These are phyloP conservation scores for Rutstroemia sydowiana DNA, from an alignment of 2,329 filamentous ascomycete genomes.

Conservation along the genomic window DNA sequence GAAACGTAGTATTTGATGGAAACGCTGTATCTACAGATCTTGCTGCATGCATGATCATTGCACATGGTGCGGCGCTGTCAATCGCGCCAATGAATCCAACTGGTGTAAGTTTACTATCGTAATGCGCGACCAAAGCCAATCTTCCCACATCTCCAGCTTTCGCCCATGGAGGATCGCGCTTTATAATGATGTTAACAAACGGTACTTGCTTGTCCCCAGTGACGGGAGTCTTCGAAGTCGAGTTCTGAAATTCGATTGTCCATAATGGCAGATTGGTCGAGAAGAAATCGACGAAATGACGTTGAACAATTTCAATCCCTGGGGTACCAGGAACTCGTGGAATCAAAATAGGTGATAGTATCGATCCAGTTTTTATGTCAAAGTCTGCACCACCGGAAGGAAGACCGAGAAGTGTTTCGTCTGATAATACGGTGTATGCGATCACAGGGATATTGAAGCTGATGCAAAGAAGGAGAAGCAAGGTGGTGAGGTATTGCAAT, in stretches of 20 bases:
- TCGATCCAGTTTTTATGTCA: conserved; percentile 64
- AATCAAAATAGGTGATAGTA: conserved; percentile 80
- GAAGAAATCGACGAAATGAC: conserved; percentile 84
- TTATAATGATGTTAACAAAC: conserved; percentile 81
- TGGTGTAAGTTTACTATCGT: conserved; percentile 76
- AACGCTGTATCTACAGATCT: conserved; percentile 72
- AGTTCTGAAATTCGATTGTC: conserved; percentile 80
- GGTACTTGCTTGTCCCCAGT: conserved; percentile 65
- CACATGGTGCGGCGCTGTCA: conserved; percentile 90
- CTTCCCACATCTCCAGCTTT: conserved; percentile 66
- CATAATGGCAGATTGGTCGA: conserved; percentile 65
- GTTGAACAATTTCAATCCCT: conserved; percentile 63
- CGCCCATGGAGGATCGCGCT: conserved; percentile 80
- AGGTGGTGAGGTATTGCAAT: conserved; percentile 10
- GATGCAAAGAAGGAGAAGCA: conserved; percentile 15
- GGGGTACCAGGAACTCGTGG: conserved; percentile 83
- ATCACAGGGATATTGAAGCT: conserved; percentile 14
- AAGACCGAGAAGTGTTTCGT: conserved; percentile 64
- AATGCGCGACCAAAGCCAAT: conserved; percentile 86
- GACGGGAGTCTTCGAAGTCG: conserved; percentile 73
- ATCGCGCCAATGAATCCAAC: conserved; percentile 87
- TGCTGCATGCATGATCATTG: conserved; percentile 83
- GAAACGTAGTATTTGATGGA: too few species aligned
- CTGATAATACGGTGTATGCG: conserved; percentile 49
- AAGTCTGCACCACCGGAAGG: conserved; percentile 70